phyloP scores from a whole-genome alignment of 495 filamentous ascomycete genomes.

The Filosporella fistucella region DNA sequence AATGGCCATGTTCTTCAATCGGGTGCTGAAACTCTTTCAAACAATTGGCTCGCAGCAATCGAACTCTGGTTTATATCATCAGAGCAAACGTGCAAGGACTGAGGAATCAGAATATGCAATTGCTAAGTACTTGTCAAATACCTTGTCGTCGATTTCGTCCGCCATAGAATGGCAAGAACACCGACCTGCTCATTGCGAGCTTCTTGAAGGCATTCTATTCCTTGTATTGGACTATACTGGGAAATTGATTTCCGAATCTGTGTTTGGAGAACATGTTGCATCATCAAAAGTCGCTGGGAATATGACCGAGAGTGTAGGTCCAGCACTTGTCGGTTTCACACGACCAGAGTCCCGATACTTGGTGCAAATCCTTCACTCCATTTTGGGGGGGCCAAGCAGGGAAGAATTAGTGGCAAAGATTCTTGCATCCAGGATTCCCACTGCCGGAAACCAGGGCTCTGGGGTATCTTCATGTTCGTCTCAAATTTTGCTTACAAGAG shows the following conservation, averaged over 20 bases:
- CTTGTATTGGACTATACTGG: conserved; percentile 17
- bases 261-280: conserved; percentile 22
- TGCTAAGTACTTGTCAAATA: conserved; percentile 11
- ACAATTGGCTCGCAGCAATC: conserved; percentile 25
- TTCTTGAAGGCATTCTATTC: conserved; percentile 22
- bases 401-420: conserved; percentile 10
- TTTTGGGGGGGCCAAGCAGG: conserved; percentile 25
- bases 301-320: not conserved
- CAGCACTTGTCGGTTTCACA: not conserved
- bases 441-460: not conserved
- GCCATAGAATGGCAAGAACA: conserved; percentile 15
- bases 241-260: conserved; percentile 23
- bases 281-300: conserved; percentile 17
- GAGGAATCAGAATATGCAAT: conserved; percentile 18
- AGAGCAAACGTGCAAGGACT: conserved; percentile 1
- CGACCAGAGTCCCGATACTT: conserved; percentile 28
- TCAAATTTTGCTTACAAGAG: conserved; percentile 12
- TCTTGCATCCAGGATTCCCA: conserved; percentile 2
- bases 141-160: conserved; percentile 4
- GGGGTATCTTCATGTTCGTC: not conserved
- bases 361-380: conserved; percentile 33
- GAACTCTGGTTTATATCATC: conserved; percentile 3
- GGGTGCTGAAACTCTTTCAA: conserved; percentile 29
- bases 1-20: conserved; percentile 37
- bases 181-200: conserved; percentile 14